Conservation (phyloP, 1,284 basidiomycete species). For the Ustilago xerochloae region DNA sequence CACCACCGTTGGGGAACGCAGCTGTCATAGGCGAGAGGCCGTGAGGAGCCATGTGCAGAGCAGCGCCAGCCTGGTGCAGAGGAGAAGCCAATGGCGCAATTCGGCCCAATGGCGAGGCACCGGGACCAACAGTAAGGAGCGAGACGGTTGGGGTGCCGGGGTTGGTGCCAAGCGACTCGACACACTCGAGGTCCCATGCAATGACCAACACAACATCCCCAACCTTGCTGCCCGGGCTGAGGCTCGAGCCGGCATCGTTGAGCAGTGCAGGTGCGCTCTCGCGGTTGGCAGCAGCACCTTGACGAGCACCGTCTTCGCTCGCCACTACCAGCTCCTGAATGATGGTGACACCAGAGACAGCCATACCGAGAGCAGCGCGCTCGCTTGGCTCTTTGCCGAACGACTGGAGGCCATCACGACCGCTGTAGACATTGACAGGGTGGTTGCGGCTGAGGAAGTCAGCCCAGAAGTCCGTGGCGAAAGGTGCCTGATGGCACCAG, state of each 20-base stretch:
- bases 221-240: constrained; percentile 65
- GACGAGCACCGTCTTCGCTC: constrained; percentile 29
- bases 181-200: constrained; percentile 68
- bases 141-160: constrained; percentile 63
- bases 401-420: constrained; percentile 49
- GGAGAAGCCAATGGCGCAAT: constrained; percentile 40
- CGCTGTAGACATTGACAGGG: constrained; percentile 61
- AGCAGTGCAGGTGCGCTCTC: constrained; percentile 23
- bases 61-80: constrained; percentile 23
- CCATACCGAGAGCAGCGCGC: constrained; percentile 66
- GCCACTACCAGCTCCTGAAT: constrained; percentile 69
- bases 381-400: constrained; percentile 67
- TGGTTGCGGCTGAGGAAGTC: constrained; percentile 67
- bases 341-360: constrained; percentile 66
- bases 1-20: constrained; percentile 19
- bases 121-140: constrained; percentile 39
- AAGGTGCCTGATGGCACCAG: constrained; percentile 66
- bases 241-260: constrained; percentile 22
- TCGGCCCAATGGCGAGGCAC: constrained; percentile 41
- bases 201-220: constrained; percentile 69
- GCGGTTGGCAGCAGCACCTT: constrained; percentile 9
- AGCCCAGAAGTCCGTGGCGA: constrained; percentile 68
- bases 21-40: constrained; percentile 41
- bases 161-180: constrained; percentile 57
- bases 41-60: constrained; percentile 22